These are phyloP conservation scores for Cyamopsis tetragonoloba DNA, from an alignment of 306 rosid genomes.

Conservation along the genomic window DNA sequence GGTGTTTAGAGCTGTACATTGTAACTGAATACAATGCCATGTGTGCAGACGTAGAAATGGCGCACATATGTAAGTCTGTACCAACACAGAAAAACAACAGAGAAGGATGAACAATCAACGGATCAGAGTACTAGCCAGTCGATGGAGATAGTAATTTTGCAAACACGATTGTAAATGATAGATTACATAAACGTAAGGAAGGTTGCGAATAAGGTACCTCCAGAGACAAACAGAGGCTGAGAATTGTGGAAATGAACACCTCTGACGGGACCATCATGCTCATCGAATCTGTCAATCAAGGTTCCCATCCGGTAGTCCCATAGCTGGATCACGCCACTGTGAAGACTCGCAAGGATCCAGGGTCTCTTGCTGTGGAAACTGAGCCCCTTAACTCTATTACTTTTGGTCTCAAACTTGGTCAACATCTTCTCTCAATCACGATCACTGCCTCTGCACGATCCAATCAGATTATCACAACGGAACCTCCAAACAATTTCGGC, in stretches of 20 bases:
- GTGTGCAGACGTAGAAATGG: background rate
- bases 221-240: conserved; percentile 94
- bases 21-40: conserved; percentile 1
- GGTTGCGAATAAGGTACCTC: conserved; percentile 53
- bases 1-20: background rate
- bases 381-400: conserved; percentile 96
- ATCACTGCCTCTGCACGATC: conserved; percentile 31
- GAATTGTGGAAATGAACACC: conserved; percentile 97
- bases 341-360: conserved; percentile 98
- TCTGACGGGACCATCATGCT: conserved; percentile 97
- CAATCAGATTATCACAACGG: conserved; percentile 1
- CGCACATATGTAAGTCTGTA: background rate
- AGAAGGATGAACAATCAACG: background rate
- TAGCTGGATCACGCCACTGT: conserved; percentile 98
- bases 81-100: background rate
- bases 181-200: background rate
- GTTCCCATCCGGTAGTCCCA: conserved; percentile 99
- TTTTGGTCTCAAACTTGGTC: conserved; percentile 97
- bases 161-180: background rate
- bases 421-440: conserved; percentile 57
- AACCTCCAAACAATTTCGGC: background rate
- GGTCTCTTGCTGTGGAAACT: conserved; percentile 96
- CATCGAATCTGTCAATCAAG: conserved; percentile 86
- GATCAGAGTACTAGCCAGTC: conserved; percentile 22
- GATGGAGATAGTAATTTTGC: background rate